Percentiles rank a stretch among this genome's conserved stretches.
Conservation (phyloP, 257 asterid species). For the Coffea eugenioides region DNA sequence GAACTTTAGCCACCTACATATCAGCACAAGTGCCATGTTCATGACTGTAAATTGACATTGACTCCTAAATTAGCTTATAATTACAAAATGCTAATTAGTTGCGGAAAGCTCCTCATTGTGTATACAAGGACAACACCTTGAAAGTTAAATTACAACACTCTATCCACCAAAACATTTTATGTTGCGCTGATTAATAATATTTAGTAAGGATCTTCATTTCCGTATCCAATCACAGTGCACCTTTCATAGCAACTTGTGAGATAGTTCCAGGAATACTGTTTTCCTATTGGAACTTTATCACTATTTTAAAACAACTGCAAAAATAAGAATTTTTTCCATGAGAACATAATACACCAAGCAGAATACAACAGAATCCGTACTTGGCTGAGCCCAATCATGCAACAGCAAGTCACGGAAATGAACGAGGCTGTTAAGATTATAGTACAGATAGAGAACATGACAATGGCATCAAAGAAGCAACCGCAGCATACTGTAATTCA, state of each 20-base stretch:
- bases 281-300: neutral
- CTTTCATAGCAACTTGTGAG: neutral
- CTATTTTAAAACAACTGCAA: neutral
- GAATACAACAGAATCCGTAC: neutral
- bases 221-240: neutral
- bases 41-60: neutral
- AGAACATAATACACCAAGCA: neutral
- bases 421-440: neutral
- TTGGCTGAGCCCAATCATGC: neutral
- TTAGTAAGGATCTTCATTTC: neutral
- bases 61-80: constrained; percentile 2
- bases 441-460: neutral
- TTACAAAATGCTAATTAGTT: neutral
- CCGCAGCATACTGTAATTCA: neutral
- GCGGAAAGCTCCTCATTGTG: neutral
- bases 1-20: neutral
- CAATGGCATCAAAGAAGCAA: neutral
- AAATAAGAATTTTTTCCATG: neutral
- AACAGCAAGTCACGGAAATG: neutral
- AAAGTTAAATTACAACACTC: neutral
- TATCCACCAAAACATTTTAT: neutral
- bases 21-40: neutral
- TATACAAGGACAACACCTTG: neutral
- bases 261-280: neutral
- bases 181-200: neutral